phyloP scores from a whole-genome alignment of 176 grass and related monocot genomes.

The Microstegium vimineum region DNA sequence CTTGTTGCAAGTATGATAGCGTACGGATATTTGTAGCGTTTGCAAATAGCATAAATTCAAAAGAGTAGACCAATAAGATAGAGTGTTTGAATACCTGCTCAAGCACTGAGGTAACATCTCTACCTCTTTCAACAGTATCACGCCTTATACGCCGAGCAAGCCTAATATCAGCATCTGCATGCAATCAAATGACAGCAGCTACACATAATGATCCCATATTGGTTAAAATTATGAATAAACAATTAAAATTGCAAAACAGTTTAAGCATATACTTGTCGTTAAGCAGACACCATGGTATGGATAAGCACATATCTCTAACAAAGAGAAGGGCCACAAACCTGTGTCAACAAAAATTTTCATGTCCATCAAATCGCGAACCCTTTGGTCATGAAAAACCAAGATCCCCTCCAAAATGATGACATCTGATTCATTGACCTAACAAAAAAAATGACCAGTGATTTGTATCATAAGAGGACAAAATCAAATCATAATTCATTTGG shows the following conservation, averaged over 20 bases:
- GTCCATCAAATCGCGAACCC: constrained; percentile 83
- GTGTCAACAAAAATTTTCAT: constrained; percentile 99
- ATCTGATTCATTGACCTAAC: constrained; percentile 91
- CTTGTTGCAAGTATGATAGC: neutral
- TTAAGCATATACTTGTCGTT: constrained; percentile 2
- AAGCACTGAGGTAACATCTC: constrained; percentile 80
- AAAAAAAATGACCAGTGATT: constrained; percentile 30
- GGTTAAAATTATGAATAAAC: constrained; percentile 13
- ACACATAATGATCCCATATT: constrained; percentile 2
- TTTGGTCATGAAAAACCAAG: constrained; percentile 90
- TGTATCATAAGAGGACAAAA: constrained; percentile 16
- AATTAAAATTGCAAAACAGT: neutral
- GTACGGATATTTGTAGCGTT: neutral
- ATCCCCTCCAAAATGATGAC: constrained; percentile 97
- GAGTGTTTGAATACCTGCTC: constrained; percentile 65
- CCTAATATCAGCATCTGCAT: constrained; percentile 83
- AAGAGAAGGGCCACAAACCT: constrained; percentile 50
- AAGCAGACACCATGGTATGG: neutral
- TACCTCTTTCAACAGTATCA: constrained; percentile 90
- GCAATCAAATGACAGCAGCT: constrained; percentile 6
- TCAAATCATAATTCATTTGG: constrained; percentile 7
- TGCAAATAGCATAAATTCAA: neutral
- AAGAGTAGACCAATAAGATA: neutral
- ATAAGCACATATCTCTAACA: constrained; percentile 17
- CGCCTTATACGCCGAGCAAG: constrained; percentile 79